phyloP scores from a whole-genome alignment of 2,329 filamentous ascomycete species.

The Fusarium chlamydosporum region DNA sequence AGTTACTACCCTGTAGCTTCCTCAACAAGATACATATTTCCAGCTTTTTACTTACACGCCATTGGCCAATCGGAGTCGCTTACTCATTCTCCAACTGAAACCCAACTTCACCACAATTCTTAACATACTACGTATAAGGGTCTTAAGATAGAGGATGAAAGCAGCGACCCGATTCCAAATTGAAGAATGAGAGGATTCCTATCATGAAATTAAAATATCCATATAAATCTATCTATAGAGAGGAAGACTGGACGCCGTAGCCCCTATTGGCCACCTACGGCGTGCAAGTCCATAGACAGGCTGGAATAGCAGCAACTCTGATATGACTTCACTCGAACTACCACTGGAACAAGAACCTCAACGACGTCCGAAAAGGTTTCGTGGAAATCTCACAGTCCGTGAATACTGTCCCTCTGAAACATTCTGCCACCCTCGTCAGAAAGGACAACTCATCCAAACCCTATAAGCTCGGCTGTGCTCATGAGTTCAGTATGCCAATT shows the following conservation, averaged over 20 bases:
- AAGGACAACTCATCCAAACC: constrained; percentile 1
- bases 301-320: neutral
- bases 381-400: neutral
- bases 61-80: constrained; percentile 23
- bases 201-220: fast-evolving
- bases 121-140: neutral
- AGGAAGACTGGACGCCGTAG: neutral
- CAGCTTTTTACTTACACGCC: constrained; percentile 25
- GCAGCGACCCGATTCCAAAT: neutral
- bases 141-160: neutral
- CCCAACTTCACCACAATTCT: constrained; percentile 2
- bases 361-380: neutral
- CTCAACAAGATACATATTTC: neutral
- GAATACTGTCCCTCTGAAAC: neutral
- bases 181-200: neutral
- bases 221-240: neutral
- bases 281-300: neutral
- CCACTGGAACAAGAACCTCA: neutral
- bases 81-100: constrained; percentile 11
- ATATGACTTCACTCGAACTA: neutral
- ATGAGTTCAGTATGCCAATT: neutral
- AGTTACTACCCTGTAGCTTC: constrained; percentile 1
- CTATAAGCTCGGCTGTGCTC: neutral
- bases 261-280: neutral
- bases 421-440: neutral